Evolutionary conservation across 2,329 filamentous ascomycete species (phyloP).

Genomic region (Capronia epimyces): DNA sequence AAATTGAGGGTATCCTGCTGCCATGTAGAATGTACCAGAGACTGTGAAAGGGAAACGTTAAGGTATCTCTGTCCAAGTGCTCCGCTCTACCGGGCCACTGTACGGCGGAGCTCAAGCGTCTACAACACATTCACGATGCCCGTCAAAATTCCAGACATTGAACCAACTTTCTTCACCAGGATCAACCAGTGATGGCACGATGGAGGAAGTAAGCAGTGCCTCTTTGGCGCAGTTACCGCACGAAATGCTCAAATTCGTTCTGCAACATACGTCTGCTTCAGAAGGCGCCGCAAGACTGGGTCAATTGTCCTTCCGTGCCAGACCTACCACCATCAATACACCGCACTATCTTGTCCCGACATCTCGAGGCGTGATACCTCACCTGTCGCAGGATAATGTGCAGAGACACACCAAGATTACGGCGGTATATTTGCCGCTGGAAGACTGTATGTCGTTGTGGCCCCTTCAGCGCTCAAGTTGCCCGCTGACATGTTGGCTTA

Average conservation of each 20-base stretch:
- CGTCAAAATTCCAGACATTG: neutral
- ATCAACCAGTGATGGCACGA: slow-evolving; percentile 13
- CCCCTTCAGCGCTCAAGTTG: slow-evolving; percentile 9
- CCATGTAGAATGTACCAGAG: too few relatives aligned
- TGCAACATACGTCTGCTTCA: slow-evolving; percentile 34
- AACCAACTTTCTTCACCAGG: neutral
- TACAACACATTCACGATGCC: neutral
- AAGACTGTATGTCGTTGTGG: slow-evolving; percentile 75
- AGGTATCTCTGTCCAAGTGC: neutral
- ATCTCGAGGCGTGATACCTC: slow-evolving; percentile 78
- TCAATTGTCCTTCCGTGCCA: slow-evolving; percentile 56
- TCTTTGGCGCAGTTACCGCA: slow-evolving; percentile 20
- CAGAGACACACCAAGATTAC: slow-evolving; percentile 58
- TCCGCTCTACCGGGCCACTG: neutral
- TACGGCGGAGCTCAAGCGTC: neutral
- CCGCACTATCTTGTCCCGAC: slow-evolving; percentile 75
- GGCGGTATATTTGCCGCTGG: slow-evolving; percentile 74
- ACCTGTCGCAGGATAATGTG: slow-evolving; percentile 81
- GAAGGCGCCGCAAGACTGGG: slow-evolving; percentile 59
- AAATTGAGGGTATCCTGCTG: too few relatives aligned
- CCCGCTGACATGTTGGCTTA: slow-evolving; percentile 38
- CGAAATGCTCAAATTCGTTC: slow-evolving; percentile 38
- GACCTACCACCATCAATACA: slow-evolving; percentile 64
- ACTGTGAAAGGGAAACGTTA: too few relatives aligned
- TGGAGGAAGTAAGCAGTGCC: slow-evolving; percentile 11